Percentiles rank a stretch among this genome's conserved stretches.
Conservation (phyloP, 176 grass and related monocot genomes). For the Triticum monococcum region DNA sequence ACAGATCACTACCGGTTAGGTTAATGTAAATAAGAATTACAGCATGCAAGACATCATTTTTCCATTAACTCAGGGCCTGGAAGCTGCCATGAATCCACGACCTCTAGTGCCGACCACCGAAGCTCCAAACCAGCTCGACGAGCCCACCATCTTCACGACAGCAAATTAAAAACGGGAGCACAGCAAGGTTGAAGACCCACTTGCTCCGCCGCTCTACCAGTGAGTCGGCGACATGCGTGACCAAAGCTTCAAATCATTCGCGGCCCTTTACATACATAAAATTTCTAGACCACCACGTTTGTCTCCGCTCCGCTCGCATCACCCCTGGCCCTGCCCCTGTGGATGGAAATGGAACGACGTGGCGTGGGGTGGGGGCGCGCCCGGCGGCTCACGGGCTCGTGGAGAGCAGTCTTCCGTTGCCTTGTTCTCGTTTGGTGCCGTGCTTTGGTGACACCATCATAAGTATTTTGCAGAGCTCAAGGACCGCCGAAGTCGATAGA, state of each 20-base stretch:
- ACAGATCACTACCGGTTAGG: no score
- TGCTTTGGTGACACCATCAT: constrained; percentile 1
- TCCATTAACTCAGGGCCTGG: no score
- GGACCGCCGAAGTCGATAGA: no score
- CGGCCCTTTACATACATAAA: neutral
- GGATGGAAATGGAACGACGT: neutral
- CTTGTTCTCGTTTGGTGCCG: neutral
- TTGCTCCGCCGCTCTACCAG: constrained; percentile 10
- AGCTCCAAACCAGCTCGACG: neutral
- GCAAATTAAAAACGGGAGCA: neutral
- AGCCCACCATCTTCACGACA: constrained; percentile 17
- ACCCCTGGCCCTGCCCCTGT: neutral
- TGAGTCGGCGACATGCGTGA: constrained; percentile 13
- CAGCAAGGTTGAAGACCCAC: constrained; percentile 6
- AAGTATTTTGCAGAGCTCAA: neutral
- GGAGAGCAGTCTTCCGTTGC: neutral
- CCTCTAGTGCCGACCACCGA: neutral
- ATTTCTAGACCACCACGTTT: constrained; percentile 4
- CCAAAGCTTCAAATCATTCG: constrained; percentile 23
- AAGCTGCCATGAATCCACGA: neutral
- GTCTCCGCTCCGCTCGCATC: neutral
- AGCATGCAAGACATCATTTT: no score
- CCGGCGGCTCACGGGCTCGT: neutral
- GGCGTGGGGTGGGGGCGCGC: no score
- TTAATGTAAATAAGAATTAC: no score